Conservation (phyloP, 352 stramenopile species). For the Phytophthora nicotianae region DNA sequence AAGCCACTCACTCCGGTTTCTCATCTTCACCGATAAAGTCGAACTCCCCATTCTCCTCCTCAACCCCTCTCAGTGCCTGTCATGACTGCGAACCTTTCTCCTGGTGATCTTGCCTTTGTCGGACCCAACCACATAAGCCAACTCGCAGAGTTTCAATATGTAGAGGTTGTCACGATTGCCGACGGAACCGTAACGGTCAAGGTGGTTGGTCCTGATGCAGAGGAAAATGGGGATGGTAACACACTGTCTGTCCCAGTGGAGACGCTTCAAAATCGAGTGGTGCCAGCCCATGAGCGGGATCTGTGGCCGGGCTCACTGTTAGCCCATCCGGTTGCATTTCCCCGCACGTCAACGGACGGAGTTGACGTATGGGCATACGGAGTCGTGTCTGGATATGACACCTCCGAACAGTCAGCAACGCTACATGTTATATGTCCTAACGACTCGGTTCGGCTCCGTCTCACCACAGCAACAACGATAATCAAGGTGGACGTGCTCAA, state of each 20-base stretch:
- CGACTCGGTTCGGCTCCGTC: background rate
- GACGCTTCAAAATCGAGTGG: background rate
- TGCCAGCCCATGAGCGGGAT: background rate
- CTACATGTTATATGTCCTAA: conserved; percentile 1
- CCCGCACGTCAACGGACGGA: background rate
- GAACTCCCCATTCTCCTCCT: background rate
- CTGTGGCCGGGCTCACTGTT: conserved; percentile 14
- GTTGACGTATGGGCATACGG: conserved; percentile 10
- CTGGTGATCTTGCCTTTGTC: background rate
- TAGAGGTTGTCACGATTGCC: background rate
- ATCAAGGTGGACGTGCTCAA: conserved; percentile 13
- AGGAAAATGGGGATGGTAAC: background rate
- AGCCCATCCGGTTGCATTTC: conserved; percentile 8
- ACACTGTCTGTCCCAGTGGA: background rate
- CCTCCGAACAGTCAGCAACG: background rate
- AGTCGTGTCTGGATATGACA: conserved; percentile 5
- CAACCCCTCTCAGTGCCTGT: too few relatives aligned
- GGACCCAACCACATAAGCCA: background rate
- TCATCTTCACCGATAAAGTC: background rate
- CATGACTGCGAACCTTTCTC: background rate
- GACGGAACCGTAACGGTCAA: background rate
- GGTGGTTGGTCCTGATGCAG: background rate
- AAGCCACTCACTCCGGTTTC: background rate
- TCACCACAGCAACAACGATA: background rate
- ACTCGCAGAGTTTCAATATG: conserved; percentile 1